Percentiles rank a stretch among this genome's conserved stretches.
Conservation (phyloP, 2,329 filamentous ascomycete species). For the Erysiphe pulchra region DNA sequence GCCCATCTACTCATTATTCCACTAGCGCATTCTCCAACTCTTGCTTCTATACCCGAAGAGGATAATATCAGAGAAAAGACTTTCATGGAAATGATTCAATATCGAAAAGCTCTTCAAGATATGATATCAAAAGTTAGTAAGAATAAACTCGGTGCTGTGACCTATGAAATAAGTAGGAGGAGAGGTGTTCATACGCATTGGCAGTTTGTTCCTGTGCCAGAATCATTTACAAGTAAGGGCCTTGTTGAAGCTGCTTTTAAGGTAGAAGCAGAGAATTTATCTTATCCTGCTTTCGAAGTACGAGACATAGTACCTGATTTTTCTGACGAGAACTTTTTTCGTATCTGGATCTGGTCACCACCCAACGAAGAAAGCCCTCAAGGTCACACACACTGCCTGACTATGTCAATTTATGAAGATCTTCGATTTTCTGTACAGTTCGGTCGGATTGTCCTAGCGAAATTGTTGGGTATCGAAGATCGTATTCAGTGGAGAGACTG, state of each 20-base stretch:
- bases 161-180: slow-evolving; percentile 71
- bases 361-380: slow-evolving; percentile 19
- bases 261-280: slow-evolving; percentile 57
- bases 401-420: slow-evolving; percentile 45
- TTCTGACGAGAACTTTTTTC: slow-evolving; percentile 44
- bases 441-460: slow-evolving; percentile 64
- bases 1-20: slow-evolving; percentile 82
- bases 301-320: slow-evolving; percentile 24
- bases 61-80: slow-evolving; percentile 30
- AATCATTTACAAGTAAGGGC: slow-evolving; percentile 39
- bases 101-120: slow-evolving; percentile 48
- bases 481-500: slow-evolving; percentile 72
- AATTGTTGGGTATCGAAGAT: slow-evolving; percentile 55
- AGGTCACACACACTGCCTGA: slow-evolving; percentile 34
- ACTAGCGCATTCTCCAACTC: slow-evolving; percentile 52
- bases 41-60: slow-evolving; percentile 34
- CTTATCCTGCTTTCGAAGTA: slow-evolving; percentile 24
- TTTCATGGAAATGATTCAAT: slow-evolving; percentile 59
- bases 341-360: slow-evolving; percentile 51
- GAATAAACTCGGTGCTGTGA: slow-evolving; percentile 50
- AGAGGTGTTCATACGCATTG: slow-evolving; percentile 74
- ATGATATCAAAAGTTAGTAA: slow-evolving; percentile 39
- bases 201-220: slow-evolving; percentile 66
- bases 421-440: slow-evolving; percentile 80
- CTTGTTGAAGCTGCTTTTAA: slow-evolving; percentile 74